phyloP scores from a whole-genome alignment of 176 grass and related monocot genomes.

The Bothriochloa decipiens region DNA sequence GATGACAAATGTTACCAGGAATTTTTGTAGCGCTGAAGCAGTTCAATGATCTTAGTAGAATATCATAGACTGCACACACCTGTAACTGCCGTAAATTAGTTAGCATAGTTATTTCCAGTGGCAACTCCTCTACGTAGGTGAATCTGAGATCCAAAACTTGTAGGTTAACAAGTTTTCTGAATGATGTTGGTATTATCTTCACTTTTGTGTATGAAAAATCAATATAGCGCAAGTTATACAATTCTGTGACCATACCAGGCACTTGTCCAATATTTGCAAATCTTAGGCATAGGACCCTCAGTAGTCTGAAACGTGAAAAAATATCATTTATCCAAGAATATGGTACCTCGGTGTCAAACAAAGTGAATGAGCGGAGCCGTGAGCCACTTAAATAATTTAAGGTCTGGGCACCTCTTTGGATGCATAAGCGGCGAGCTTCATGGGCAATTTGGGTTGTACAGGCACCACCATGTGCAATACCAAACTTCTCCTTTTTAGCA shows the following conservation, averaged over 20 bases:
- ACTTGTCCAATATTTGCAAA: constrained; percentile 41
- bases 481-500: constrained; percentile 39
- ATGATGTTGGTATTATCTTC: constrained; percentile 43
- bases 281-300: constrained; percentile 42
- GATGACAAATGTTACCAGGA: constrained; percentile 16
- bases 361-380: constrained; percentile 33
- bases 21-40: constrained; percentile 23
- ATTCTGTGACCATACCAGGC: constrained; percentile 28
- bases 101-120: constrained; percentile 44
- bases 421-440: constrained; percentile 14
- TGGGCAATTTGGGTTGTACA: not conserved
- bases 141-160: constrained; percentile 44
- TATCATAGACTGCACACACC: not conserved
- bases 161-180: constrained; percentile 51
- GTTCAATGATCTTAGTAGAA: constrained; percentile 41
- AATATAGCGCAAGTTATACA: constrained; percentile 48
- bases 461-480: not conserved
- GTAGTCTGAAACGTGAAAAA: constrained; percentile 47
- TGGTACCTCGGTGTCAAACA: constrained; percentile 32
- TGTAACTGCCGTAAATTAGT: constrained; percentile 52
- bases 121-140: constrained; percentile 38
- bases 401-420: constrained; percentile 19
- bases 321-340: constrained; percentile 32
- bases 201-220: constrained; percentile 38
- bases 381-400: not conserved